Conservation (phyloP, 2,329 filamentous ascomycete species). For the Tympanopsis confertula region DNA sequence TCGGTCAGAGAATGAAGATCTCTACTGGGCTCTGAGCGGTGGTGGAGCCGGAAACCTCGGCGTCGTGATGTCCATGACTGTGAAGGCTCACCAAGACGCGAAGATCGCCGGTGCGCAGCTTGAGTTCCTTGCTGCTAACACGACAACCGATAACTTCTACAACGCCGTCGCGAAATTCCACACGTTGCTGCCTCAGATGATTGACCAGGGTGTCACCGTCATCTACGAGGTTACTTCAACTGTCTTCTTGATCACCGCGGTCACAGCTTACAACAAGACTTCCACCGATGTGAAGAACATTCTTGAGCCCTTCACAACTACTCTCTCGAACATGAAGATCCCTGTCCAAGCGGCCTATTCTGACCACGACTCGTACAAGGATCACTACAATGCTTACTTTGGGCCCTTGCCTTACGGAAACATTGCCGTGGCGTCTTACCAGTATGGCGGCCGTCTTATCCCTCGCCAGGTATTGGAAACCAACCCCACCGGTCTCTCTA, state of each 20-base stretch:
- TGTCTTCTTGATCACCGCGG: constrained; percentile 31
- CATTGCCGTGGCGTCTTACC: constrained; percentile 13
- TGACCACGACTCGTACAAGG: constrained; percentile 10
- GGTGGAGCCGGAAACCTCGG: constrained; percentile 49
- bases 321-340: constrained; percentile 22
- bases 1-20: constrained; percentile 32
- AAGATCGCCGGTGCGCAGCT: constrained; percentile 30
- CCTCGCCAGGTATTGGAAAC: constrained; percentile 18
- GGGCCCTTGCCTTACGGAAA: constrained; percentile 14
- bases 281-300: constrained; percentile 26
- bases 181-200: constrained; percentile 26
- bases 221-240: constrained; percentile 34
- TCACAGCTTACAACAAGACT: constrained; percentile 34
- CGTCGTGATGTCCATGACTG: constrained; percentile 41
- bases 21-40: constrained; percentile 53
- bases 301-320: constrained; percentile 30
- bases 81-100: constrained; percentile 32
- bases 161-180: constrained; percentile 33
- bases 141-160: constrained; percentile 30
- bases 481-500: constrained; percentile 7
- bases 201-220: constrained; percentile 34
- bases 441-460: constrained; percentile 29
- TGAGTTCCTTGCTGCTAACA: constrained; percentile 20
- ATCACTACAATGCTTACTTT: constrained; percentile 16
- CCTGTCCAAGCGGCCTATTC: constrained; percentile 12